Base-by-base conservation (phyloP, 179 eudicot genomes). In the Sideroxylon spinosum region DNA sequence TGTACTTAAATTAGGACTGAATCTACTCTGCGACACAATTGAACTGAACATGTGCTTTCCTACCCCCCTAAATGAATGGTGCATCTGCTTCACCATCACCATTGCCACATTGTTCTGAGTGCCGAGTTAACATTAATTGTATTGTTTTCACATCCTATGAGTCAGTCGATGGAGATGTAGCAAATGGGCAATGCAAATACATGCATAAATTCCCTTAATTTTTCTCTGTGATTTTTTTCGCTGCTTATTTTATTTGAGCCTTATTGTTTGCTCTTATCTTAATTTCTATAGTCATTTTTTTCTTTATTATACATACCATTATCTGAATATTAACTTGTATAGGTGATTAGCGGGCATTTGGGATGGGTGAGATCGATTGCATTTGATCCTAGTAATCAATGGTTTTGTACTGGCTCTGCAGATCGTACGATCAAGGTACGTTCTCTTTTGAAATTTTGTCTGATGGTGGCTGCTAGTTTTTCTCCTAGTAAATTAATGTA, bases 341-440 rank as follows among this genome's bases (percentile, higher is more conserved):
- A 95, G 99, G 99, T 95, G 60, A 95, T 95, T 32, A 91, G 97
- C 79, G 99, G 99, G 60, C 99, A 95, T 86, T 86, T 95, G 93
- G 99, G 99, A 78, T 95, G 99, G 99, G 99, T 95, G 74, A 89
- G 99, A 77, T 94, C 99, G 46, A 81, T 95, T 79, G 99, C 99
- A 23, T 92, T 95, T 84, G 95, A 90, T 88, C 99, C 99, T 56
- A 91, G 97, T 84, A 95, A 95, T 81, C 28, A 73, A 53, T 95
- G 99, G 99, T 95, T 95, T 79, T 93, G 98, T 85, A 90, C 99
- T 13, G 99, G 99, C 68, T 95, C 99, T 74, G 99, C 99, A 61
- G 99, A 95, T 91, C 91, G 99, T 22, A 91, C 97, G 16, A 95
- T 95, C 44, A 95, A 95, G 99, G 99, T 93, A 65, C 65, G 32